Conservation (phyloP, 331 rosid species). For the Stylosanthes scabra region DNA sequence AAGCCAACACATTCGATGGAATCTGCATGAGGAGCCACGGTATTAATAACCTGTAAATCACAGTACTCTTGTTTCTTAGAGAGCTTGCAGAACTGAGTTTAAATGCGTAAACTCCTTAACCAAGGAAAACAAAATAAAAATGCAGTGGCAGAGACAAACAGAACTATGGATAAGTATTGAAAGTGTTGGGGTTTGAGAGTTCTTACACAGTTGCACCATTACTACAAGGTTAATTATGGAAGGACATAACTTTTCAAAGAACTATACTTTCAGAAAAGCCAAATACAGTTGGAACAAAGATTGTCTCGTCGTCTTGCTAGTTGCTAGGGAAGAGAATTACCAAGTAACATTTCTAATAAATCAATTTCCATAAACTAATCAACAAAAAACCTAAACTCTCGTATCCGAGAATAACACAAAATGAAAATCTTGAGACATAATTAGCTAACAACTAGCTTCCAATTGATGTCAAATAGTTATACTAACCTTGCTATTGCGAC, state of each 20-base stretch:
- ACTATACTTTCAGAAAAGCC: neutral
- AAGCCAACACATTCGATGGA: conserved; percentile 81
- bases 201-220: neutral
- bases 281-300: conserved; percentile 2
- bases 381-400: neutral
- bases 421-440: too few species aligned
- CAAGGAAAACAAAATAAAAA: too few species aligned
- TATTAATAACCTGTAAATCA: conserved; percentile 70
- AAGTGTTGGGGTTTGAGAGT: neutral
- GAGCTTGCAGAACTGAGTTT: neutral
- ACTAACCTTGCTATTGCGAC: too few species aligned
- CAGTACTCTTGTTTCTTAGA: conserved; percentile 30
- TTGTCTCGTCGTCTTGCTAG: neutral
- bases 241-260: neutral
- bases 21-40: conserved; percentile 67
- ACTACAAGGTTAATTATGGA: conserved; percentile 5
- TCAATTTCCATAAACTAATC: conserved; percentile 16
- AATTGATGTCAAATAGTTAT: too few species aligned
- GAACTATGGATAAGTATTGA: neutral
- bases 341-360: conserved; percentile 10
- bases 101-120: too few species aligned
- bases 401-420: too few species aligned
- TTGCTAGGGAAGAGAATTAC: conserved; percentile 3
- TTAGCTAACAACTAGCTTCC: too few species aligned
- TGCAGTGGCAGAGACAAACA: too few species aligned